Evolutionary conservation across 1,139 yeast genomes (phyloP), one percentile per base, ranked within the genome.

Genomic region (Nakaseomyces uthaithaninus): DNA sequence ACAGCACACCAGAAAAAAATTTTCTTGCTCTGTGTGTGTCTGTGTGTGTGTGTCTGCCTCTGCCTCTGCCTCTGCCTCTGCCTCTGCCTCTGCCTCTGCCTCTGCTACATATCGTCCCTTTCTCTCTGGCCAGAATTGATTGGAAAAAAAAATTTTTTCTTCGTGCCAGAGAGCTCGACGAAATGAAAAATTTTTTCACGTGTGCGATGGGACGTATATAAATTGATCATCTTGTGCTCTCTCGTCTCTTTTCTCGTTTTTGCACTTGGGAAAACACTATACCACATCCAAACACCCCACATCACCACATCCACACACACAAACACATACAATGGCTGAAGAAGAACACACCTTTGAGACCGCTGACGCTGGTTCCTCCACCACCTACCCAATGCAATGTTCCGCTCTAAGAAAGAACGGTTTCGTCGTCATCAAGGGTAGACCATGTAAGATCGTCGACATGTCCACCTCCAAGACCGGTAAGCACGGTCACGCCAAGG

Each of bases 401-500:
- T 91, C 98, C 64, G 95, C 98, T 60, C 86, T 91, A 73, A 89
- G 98, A 80, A 93, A 91, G 93, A 85, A 80, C 79, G 98, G 98
- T 65, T 94, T 86, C 80, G 98, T 91, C 67, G 94, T 81, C 63
- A 91, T 91, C 75, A 93, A 93, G 79, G 77, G 86, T 66, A 93
- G 98, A 80, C 98, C 98, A 69, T 91, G 98, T 80, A 91, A 91
- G 83, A 91, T 91, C 71, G 93, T 91, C 63, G 98, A 91, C 71
- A 91, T 91, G 98, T 91, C 98, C 53, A 91, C 98, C 66, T 91
- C 98, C 66, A 91, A 91, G 84, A 91, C 98, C 62, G 98, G 98
- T 76, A 91, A 91, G 96, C 98, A 91, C 83, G 98, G 98, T 75
- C 98, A 91, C 91, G 98, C 98, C 69, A 91, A 91, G 81, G 98